A percentile compares a stretch with the other conserved stretches of the same genome.
Evolutionary conservation across 352 stramenopile species (phyloP).

Genomic region (Aphanomyces astaci): DNA sequence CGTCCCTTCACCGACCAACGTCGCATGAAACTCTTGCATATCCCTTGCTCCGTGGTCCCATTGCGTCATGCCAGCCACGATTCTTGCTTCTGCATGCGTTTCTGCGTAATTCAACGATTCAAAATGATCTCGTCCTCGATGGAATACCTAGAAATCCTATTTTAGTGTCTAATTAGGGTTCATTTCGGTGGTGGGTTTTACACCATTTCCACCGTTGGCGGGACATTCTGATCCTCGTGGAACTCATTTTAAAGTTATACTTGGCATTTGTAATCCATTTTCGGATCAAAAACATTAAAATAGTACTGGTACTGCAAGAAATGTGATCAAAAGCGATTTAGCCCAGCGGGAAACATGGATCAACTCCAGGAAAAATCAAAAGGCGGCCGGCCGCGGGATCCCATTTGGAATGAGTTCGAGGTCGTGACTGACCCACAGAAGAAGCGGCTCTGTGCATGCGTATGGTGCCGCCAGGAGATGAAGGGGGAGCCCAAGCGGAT

Average conservation of each 20-base stretch:
- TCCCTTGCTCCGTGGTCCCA: no score
- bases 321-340: neutral
- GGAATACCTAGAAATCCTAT: no score
- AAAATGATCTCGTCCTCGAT: no score
- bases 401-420: constrained; percentile 19
- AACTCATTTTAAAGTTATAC: neutral
- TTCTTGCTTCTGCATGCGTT: no score
- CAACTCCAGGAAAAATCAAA: constrained; percentile 8
- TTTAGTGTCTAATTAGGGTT: no score
- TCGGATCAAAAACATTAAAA: neutral
- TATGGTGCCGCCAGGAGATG: constrained; percentile 22
- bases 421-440: neutral
- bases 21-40: no score
- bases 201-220: neutral
- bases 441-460: constrained; percentile 8
- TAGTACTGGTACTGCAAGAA: no score
- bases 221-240: neutral
- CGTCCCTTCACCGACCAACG: no score
- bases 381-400: constrained; percentile 19
- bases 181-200: neutral
- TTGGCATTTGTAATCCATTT: neutral
- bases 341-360: constrained; percentile 13
- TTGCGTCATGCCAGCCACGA: no score
- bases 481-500: constrained; percentile 23
- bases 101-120: no score